Conservation (phyloP, 2,329 filamentous ascomycete species). For the Alternaria viburni region DNA sequence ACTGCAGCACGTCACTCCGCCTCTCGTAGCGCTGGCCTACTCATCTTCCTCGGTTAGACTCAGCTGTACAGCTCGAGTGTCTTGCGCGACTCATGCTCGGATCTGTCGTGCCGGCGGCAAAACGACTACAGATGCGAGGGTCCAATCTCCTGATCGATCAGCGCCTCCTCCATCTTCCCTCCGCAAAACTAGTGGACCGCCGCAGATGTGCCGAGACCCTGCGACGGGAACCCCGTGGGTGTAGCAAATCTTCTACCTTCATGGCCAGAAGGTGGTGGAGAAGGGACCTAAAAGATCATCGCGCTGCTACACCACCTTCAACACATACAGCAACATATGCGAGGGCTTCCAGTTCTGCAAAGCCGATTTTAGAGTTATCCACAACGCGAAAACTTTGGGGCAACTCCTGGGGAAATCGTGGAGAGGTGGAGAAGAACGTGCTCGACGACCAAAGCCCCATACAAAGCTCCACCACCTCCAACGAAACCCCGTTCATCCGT, state of each 20-base stretch:
- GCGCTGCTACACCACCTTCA: background rate
- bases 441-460: background rate
- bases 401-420: constrained; percentile 6
- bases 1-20: background rate
- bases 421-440: constrained; percentile 8
- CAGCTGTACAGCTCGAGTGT: background rate
- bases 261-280: constrained; percentile 1
- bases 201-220: constrained; percentile 19
- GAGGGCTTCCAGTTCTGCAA: background rate
- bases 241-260: constrained; percentile 2
- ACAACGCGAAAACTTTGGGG: background rate
- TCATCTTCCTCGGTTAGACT: background rate
- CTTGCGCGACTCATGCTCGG: background rate
- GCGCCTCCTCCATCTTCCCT: constrained; percentile 9
- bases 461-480: background rate
- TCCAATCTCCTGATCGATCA: constrained; percentile 11
- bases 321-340: constrained; percentile 2
- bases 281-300: background rate
- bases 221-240: constrained; percentile 15
- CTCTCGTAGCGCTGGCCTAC: background rate
- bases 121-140: constrained; percentile 10
- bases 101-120: constrained; percentile 8
- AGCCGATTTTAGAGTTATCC: background rate
- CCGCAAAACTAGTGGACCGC: constrained; percentile 22
- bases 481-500: constrained; percentile 1